Conservation (phyloP, 768 basidiomycete genomes). For the Cytidiella melzeri region DNA sequence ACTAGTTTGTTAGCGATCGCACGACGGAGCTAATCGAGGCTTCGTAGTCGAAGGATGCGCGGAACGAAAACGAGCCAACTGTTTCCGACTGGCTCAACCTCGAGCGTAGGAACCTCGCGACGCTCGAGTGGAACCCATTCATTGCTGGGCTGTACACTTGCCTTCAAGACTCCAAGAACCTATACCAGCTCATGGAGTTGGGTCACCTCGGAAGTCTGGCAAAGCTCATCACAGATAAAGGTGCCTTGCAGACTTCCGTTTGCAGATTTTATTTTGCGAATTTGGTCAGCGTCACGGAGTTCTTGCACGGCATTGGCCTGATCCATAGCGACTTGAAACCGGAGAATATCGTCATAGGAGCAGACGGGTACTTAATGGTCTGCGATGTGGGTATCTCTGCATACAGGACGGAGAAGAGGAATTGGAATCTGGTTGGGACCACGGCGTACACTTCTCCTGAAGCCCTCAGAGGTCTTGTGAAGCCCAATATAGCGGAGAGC, state of each 20-base stretch:
- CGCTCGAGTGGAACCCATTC: slow-evolving; percentile 50
- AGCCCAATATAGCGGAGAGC: slow-evolving; percentile 17
- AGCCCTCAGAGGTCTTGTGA: slow-evolving; percentile 10
- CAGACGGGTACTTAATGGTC: slow-evolving; percentile 49
- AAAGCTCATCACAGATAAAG: slow-evolving; percentile 24
- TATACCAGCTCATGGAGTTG: slow-evolving; percentile 48
- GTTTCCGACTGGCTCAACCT: slow-evolving; percentile 17
- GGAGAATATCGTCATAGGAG: slow-evolving; percentile 48
- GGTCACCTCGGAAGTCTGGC: slow-evolving; percentile 40
- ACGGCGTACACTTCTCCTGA: slow-evolving; percentile 48
- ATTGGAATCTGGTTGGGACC: slow-evolving; percentile 39
- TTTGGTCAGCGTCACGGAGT: slow-evolving; percentile 42
- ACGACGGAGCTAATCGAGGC: too few relatives aligned
- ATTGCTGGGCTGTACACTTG: slow-evolving; percentile 38
- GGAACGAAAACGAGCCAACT: too few relatives aligned
- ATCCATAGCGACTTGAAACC: slow-evolving; percentile 55
- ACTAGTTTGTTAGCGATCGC: not conserved
- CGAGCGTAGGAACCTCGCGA: slow-evolving; percentile 37
- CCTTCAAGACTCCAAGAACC: slow-evolving; percentile 40
- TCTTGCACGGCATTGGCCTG: slow-evolving; percentile 38
- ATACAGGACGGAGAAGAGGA: slow-evolving; percentile 14
- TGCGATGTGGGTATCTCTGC: slow-evolving; percentile 43
- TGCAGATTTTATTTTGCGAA: slow-evolving; percentile 52
- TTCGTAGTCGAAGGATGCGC: too few relatives aligned
- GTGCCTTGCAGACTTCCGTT: slow-evolving; percentile 22